Evolutionary conservation across 2,329 filamentous ascomycete species (phyloP), one percentile per base, ranked within the genome.

Genomic region (Whalleya microplaca): DNA sequence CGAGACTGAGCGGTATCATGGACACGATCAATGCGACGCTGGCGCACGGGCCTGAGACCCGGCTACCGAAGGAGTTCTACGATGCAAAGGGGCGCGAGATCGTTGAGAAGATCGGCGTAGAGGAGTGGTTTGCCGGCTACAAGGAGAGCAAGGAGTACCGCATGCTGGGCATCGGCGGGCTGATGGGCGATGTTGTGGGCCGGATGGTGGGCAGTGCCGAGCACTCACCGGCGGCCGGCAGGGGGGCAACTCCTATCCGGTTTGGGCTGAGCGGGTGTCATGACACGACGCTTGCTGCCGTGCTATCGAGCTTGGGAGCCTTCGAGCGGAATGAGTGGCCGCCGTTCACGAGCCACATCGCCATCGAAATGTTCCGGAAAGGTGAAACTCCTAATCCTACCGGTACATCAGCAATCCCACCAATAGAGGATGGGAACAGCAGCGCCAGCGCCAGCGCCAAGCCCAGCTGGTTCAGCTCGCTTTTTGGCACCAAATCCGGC

Each of bases 121-220:
- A 99, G 67, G 95, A 98, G 75, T 98, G 95, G 95, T 98, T 89
- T 72, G 78, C 84, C 19, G 94, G 95, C 2, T 98, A 96, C 72
- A 82, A 82, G 55, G 93, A 97, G 74, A 92, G 86, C 58, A 76
- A 78, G 42, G 95, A 98, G 73, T 98, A 96, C 75, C 88, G 94
- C n/a, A 85, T 83, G 62, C 80, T 98, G 2, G 95, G 94, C 2
- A 95, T 97, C 60, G 95, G 95, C 23, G 84, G 83, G 10, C 79
- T 98, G 9, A 79, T 96, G 69, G 94, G 92, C 27, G 94, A 98
- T 68, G 74, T 98, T 18, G 88, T 93, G 12, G 81, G 85, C 59
- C 82, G 89, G 44, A 92, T 93, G 88, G 84, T 90, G 23, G 80
- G 81, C 21, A 85, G 82, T 64, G 82, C 83, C n/a, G 84, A 89